Conservation (phyloP, 495 filamentous ascomycete species). For the Aspergillus bridgeri region DNA sequence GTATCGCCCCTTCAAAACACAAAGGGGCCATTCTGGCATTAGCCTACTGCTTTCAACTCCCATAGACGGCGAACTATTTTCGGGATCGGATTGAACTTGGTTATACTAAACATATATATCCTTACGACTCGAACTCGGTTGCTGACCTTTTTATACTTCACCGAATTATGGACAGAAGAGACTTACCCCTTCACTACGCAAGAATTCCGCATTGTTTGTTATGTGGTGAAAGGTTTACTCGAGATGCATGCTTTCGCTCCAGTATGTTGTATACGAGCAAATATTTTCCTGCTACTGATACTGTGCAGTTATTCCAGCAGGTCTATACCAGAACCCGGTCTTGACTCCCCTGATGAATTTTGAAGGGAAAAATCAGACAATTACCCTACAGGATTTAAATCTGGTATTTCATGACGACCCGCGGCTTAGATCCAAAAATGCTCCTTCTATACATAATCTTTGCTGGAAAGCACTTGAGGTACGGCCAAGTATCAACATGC, state of each 20-base stretch:
- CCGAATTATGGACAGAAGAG: too few relatives aligned
- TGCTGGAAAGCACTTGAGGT: not conserved
- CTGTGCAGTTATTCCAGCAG: not conserved
- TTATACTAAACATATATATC: too few relatives aligned
- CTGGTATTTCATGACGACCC: not conserved
- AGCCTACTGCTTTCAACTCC: too few relatives aligned
- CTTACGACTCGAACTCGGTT: too few relatives aligned
- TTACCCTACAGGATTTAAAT: too few relatives aligned
- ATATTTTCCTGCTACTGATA: not conserved
- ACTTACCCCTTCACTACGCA: too few relatives aligned
- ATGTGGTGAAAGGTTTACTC: not conserved
- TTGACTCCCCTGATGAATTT: too few relatives aligned
- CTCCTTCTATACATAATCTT: not conserved
- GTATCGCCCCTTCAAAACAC: too few relatives aligned
- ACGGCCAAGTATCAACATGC: not conserved
- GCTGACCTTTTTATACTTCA: too few relatives aligned
- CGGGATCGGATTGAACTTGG: too few relatives aligned
- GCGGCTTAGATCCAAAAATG: not conserved
- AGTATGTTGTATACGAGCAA: not conserved
- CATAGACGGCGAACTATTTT: too few relatives aligned
- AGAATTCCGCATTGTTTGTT: conserved; percentile 2
- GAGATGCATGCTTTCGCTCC: not conserved
- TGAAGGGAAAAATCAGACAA: not conserved
- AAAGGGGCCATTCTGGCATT: too few relatives aligned
- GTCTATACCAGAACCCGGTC: not conserved